phyloP scores from a whole-genome alignment of 495 filamentous ascomycete genomes.

The Penicillium mononematosum region DNA sequence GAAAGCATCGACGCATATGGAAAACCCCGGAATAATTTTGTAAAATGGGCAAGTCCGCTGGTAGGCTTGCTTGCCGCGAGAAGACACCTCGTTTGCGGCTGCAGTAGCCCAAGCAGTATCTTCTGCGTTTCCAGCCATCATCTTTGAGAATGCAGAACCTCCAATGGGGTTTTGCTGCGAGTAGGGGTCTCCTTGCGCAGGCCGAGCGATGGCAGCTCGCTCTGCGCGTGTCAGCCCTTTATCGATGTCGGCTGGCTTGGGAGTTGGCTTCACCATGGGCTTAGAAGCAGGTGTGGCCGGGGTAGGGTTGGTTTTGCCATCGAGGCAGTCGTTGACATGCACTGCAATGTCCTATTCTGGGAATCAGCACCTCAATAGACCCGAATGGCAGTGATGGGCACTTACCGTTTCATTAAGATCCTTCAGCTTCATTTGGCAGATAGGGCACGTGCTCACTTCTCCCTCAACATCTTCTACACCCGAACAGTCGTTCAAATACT shows the following conservation, averaged over 20 bases:
- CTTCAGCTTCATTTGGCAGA: constrained; percentile 64
- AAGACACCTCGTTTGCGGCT: constrained; percentile 71
- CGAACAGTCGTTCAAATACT: constrained; percentile 23
- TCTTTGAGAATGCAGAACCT: constrained; percentile 77
- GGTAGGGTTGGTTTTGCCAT: constrained; percentile 62
- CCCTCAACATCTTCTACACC: constrained; percentile 42
- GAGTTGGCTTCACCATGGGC: constrained; percentile 11
- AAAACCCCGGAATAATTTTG: constrained; percentile 91
- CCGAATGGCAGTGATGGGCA: neutral
- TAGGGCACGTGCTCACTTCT: constrained; percentile 59
- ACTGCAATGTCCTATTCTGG: constrained; percentile 49
- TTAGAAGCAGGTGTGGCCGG: constrained; percentile 38
- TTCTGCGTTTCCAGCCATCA: constrained; percentile 90
- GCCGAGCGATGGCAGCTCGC: constrained; percentile 66
- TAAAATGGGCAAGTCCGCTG: constrained; percentile 95
- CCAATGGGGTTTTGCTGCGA: constrained; percentile 41
- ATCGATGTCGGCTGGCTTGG: neutral
- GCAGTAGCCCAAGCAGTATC: constrained; percentile 86
- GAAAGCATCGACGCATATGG: constrained; percentile 94
- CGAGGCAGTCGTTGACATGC: constrained; percentile 92
- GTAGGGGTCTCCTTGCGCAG: constrained; percentile 75
- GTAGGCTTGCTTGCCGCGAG: constrained; percentile 86
- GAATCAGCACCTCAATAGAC: constrained; percentile 14
- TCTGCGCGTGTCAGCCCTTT: constrained; percentile 55
- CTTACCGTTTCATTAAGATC: constrained; percentile 58